These are phyloP conservation scores for Amanita exitialis DNA, from an alignment of 768 basidiomycete species.

Conservation along the genomic window DNA sequence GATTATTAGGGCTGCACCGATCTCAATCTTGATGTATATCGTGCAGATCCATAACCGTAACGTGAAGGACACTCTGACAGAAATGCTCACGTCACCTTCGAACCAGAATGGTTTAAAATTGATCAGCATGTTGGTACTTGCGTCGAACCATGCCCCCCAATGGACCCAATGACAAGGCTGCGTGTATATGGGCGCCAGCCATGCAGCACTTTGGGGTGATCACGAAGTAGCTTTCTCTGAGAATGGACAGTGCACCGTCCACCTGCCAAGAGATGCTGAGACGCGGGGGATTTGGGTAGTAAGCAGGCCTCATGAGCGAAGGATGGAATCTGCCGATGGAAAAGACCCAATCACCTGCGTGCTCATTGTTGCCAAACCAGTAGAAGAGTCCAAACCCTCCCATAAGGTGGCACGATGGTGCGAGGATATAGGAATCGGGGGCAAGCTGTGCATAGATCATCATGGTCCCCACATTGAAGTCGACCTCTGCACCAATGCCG, in stretches of 20 bases:
- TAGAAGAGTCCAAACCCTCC: slow-evolving; percentile 3
- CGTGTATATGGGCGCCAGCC: background rate
- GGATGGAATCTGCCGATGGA: slow-evolving; percentile 3
- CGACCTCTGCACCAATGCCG: background rate
- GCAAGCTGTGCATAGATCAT: background rate
- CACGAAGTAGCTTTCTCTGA: slow-evolving; percentile 1
- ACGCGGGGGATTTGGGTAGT: background rate
- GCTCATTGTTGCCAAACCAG: background rate
- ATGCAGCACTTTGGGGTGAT: slow-evolving; percentile 2
- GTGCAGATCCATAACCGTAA: background rate
- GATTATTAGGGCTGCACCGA: background rate
- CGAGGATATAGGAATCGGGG: slow-evolving; percentile 1
- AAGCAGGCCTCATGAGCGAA: background rate
- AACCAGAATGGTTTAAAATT: slow-evolving; percentile 4
- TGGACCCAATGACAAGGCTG: background rate
- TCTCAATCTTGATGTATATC: background rate
- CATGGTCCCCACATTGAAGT: background rate
- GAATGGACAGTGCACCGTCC: background rate
- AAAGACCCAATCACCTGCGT: slow-evolving; percentile 3
- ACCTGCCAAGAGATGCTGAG: slow-evolving; percentile 4
- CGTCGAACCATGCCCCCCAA: background rate
- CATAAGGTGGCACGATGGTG: background rate
- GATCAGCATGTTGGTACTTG: slow-evolving; percentile 1
- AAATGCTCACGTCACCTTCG: slow-evolving; percentile 1
- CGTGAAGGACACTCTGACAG: background rate